These are phyloP conservation scores for Posidonia oceanica DNA, from an alignment of 116 monocot genomes.

Conservation along the genomic window DNA sequence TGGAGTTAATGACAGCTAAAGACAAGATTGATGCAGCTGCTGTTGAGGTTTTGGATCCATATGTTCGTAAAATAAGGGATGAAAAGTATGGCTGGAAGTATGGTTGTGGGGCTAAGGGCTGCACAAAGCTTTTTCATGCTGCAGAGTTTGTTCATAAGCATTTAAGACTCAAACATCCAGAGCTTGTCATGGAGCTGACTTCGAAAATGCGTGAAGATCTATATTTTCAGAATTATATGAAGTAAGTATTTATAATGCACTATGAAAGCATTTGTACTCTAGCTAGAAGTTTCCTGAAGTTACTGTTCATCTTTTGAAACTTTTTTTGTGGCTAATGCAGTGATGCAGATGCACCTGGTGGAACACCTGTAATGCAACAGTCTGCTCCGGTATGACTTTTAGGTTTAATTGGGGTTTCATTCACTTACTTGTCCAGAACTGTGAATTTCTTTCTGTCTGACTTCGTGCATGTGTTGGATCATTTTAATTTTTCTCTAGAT, in stretches of 20 bases:
- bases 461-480: too few relatives aligned
- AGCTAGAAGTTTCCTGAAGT: too few relatives aligned
- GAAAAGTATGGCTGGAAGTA: conserved; percentile 99
- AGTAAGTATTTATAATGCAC: conserved; percentile 32
- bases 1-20: conserved; percentile 74
- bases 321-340: conserved; percentile 17
- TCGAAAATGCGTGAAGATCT: conserved; percentile 86
- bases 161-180: conserved; percentile 89
- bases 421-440: not conserved
- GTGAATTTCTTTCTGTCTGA: too few relatives aligned
- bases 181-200: conserved; percentile 78
- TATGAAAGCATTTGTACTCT: not conserved
- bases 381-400: conserved; percentile 44
- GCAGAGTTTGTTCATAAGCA: conserved; percentile 99
- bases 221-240: conserved; percentile 98
- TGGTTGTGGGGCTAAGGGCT: conserved; percentile 99
- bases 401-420: not conserved
- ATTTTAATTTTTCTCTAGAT: too few relatives aligned
- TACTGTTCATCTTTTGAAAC: not conserved
- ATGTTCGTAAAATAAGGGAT: conserved; percentile 95
- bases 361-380: conserved; percentile 88
- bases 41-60: conserved; percentile 74
- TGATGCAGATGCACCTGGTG: conserved; percentile 88
- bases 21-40: conserved; percentile 89
- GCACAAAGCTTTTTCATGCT: conserved; percentile 98